A percentile compares a stretch with the other conserved stretches of the same genome.
phyloP scores from a whole-genome alignment of 2,329 filamentous ascomycete genomes.

The Shiraia bambusicola region DNA sequence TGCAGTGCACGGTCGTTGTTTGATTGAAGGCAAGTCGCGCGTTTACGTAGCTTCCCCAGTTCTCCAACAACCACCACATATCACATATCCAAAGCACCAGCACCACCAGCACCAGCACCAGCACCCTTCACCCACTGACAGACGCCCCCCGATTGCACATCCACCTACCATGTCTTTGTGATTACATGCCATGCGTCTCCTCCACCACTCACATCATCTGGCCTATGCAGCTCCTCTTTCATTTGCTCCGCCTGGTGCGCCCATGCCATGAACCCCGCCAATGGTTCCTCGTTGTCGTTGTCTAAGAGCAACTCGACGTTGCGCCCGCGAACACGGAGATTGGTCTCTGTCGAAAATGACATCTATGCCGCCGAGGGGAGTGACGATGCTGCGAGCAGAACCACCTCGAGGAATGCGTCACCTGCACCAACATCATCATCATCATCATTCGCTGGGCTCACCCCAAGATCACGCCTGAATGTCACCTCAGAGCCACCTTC shows the following conservation, averaged over 20 bases:
- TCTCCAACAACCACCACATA: conserved; percentile 15
- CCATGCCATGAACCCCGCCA: conserved; percentile 45
- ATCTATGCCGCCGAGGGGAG: conserved; percentile 40
- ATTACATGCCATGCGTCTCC: conserved; percentile 37
- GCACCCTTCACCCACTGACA: conserved; percentile 10
- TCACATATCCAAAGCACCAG: conserved; percentile 8
- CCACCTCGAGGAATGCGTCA: conserved; percentile 34
- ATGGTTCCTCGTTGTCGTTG: conserved; percentile 39
- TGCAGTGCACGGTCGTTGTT: conserved; percentile 19
- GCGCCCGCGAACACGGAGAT: conserved; percentile 49
- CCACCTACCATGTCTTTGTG: conserved; percentile 29
- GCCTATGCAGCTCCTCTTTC: conserved; percentile 42
- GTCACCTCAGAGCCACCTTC: conserved; percentile 31
- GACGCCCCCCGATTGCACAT: conserved; percentile 5
- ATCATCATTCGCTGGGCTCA: conserved; percentile 11
- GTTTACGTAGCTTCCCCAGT: conserved; percentile 26
- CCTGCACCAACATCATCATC: conserved; percentile 39
- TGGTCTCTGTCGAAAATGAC: conserved; percentile 53
- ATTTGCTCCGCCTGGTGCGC: conserved; percentile 35
- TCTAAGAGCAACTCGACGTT: conserved; percentile 49
- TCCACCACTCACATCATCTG: conserved; percentile 25
- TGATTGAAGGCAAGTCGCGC: conserved; percentile 15
- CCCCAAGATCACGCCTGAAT: conserved; percentile 38
- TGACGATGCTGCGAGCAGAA: conserved; percentile 43
- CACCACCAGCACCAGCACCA: no score